Conservation (phyloP, 345 rosid species). For the Brassica napus region DNA sequence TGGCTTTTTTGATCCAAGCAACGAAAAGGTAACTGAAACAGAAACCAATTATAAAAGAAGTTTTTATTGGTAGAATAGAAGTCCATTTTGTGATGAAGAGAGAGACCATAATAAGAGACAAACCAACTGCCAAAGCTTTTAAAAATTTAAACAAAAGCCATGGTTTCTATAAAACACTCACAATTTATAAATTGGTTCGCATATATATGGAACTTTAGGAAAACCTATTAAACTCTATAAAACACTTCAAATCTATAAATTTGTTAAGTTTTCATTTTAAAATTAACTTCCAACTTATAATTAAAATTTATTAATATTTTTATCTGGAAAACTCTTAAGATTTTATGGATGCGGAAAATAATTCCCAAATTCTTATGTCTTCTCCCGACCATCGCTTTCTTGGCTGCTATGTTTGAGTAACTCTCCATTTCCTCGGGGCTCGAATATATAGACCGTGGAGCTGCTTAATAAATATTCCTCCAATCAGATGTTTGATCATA, state of each 20-base stretch:
- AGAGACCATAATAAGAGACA: constrained; percentile 9
- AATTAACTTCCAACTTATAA: neutral
- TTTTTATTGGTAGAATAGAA: neutral
- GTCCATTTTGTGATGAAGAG: constrained; percentile 10
- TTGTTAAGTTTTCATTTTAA: too few species aligned
- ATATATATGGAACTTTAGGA: neutral
- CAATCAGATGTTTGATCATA: neutral
- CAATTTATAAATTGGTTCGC: too few species aligned
- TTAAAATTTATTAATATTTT: too few species aligned
- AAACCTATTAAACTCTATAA: neutral
- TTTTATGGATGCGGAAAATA: neutral
- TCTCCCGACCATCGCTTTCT: constrained; percentile 15
- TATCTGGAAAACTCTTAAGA: neutral
- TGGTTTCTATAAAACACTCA: neutral
- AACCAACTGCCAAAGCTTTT: constrained; percentile 4
- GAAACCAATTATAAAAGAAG: constrained; percentile 20
- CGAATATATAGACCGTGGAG: constrained; percentile 6
- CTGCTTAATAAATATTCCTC: constrained; percentile 12
- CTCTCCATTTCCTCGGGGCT: constrained; percentile 9
- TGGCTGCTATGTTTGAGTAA: constrained; percentile 35
- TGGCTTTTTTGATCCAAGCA: constrained; percentile 29
- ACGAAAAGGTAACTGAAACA: constrained; percentile 13
- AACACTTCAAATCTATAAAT: neutral
- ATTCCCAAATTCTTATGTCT: neutral
- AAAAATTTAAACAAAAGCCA: neutral